Base-by-base conservation (phyloP, 1,284 basidiomycete genomes). In the Leccinum cinnamomeum region DNA sequence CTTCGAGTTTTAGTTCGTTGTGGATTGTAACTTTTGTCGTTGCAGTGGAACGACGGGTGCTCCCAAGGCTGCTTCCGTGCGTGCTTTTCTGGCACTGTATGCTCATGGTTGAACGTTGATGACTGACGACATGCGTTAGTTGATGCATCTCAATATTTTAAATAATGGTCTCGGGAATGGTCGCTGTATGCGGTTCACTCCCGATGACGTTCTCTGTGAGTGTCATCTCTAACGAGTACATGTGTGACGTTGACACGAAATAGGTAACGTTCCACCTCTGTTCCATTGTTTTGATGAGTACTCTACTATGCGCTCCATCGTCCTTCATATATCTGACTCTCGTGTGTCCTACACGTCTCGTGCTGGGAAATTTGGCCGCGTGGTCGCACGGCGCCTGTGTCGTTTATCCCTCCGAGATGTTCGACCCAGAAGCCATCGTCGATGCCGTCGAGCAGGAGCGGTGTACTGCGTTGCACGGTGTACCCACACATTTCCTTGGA, bases 271-370 rank as follows among this genome's bases (percentile, higher is more conserved):
- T 1, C 91, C 91, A 2, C 91, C 91, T 0, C 75, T 93, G 0
- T 93, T 93, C 72, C 91, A 94, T 72, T 94, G 92, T 70, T 94
- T 94, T 84, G 92, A 91, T 92, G 76, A 88, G 90, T 89, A 44
- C 58, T 41, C 59, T 7, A 25, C 59, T 8, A 25, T 61, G 18
- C 51, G 23, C 41, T 12, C 28, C 23, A 3, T 62, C 16, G 14
- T 46, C 25, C 3, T n/a, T 55, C 4, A 1, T 25, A 58, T 54
- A 53, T 53, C 62, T 64, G 58, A 75, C 58, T 8, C 48, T 33
- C 30, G 23, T 57, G 56, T 28, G 23, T 56, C 41, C 48, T 65
- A 63, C 68, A 91, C 88, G 91, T 69, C 83, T 94, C 51, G 87
- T 94, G 10, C 74, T 94, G 67, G 91, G 92, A 44, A 94, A 94